Percentiles rank a stretch among this genome's conserved stretches.
Evolutionary conservation across 345 rosid genomes (phyloP).

Genomic region (Eucalyptus regnans): DNA sequence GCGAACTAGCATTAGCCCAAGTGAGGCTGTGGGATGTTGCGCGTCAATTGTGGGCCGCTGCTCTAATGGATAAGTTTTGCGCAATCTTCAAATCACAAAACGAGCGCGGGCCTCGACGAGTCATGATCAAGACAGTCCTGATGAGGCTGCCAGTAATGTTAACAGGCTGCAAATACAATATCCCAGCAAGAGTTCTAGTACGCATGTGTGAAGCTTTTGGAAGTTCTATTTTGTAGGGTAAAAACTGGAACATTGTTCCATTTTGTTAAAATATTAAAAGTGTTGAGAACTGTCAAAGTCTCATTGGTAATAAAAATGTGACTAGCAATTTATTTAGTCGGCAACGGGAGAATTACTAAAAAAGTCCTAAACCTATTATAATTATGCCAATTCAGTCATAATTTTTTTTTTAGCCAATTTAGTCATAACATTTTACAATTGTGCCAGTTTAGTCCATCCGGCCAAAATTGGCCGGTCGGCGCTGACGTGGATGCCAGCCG

Average conservation of each 20-base stretch:
- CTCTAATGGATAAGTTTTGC: not conserved
- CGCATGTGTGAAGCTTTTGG: not conserved
- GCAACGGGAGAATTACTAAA: not conserved
- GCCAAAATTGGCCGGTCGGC: too few relatives aligned
- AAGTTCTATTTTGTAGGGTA: not conserved
- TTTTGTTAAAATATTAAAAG: not conserved
- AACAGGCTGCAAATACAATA: not conserved
- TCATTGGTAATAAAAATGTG: not conserved
- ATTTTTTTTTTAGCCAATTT: too few relatives aligned
- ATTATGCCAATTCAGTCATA: too few relatives aligned
- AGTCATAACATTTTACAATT: too few relatives aligned
- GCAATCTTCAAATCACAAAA: not conserved
- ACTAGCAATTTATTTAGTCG: not conserved
- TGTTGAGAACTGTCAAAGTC: not conserved
- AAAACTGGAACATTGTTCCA: not conserved
- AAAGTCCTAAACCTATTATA: too few relatives aligned
- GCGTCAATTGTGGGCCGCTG: not conserved
- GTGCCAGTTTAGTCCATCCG: too few relatives aligned
- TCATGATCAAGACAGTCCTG: not conserved
- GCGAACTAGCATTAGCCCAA: not conserved
- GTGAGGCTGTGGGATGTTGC: not conserved
- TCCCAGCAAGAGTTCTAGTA: fast-evolving
- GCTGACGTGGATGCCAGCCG: too few relatives aligned
- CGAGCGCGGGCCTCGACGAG: not conserved
- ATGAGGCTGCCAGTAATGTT: not conserved